These are phyloP conservation scores for Nyctanthes arbortristis DNA, from an alignment of 257 asterid genomes.

Conservation along the genomic window DNA sequence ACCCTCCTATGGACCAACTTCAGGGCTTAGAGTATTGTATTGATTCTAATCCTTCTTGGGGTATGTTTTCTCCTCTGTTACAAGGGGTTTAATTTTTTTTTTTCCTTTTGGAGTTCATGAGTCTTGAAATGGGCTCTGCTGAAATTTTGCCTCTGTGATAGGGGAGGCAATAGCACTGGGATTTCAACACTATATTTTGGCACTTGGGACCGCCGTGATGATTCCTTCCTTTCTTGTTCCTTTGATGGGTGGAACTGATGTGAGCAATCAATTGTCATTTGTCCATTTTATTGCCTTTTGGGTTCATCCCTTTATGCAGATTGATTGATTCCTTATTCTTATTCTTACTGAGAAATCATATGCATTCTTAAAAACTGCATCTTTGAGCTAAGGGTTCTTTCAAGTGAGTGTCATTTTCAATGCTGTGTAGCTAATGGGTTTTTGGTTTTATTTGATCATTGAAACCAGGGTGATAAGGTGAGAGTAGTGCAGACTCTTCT, in stretches of 20 bases:
- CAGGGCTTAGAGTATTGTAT: constrained; percentile 98
- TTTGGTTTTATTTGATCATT: constrained; percentile 3
- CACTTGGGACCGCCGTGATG: constrained; percentile 95
- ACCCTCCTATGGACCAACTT: constrained; percentile 94
- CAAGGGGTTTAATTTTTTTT: neutral
- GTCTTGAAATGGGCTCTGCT: neutral
- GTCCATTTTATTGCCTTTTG: neutral
- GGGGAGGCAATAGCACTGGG: constrained; percentile 89
- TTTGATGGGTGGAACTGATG: constrained; percentile 90
- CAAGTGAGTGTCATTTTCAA: neutral
- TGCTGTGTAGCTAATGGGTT: neutral
- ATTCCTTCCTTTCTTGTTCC: constrained; percentile 95
- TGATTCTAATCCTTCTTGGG: constrained; percentile 98
- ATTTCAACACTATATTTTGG: constrained; percentile 88
- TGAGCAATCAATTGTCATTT: constrained; percentile 34
- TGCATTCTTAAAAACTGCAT: neutral
- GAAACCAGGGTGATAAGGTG: constrained; percentile 76
- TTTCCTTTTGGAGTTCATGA: neutral
- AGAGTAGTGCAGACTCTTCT: constrained; percentile 91
- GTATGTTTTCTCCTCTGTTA: constrained; percentile 34
- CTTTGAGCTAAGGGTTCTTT: neutral
- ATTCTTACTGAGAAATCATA: neutral
- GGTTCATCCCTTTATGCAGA: no score
- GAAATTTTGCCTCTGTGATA: constrained; percentile 39
- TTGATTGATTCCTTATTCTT: neutral